Evolutionary conservation across 2,329 filamentous ascomycete genomes (phyloP).

Genomic region (Exophiala phaeomuriformis): DNA sequence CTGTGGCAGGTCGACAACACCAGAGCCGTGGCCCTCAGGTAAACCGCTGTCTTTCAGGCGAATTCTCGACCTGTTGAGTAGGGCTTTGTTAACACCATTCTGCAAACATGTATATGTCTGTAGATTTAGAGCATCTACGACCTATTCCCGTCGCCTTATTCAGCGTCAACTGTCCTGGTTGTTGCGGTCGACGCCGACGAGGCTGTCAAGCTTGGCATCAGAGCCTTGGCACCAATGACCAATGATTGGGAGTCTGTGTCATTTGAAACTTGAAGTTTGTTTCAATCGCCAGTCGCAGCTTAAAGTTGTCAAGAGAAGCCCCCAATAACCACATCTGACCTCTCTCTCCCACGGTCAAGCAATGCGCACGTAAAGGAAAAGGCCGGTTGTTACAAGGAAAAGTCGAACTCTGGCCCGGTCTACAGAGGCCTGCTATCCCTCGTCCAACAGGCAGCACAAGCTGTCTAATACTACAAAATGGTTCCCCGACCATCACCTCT

Average conservation of each 20-base stretch:
- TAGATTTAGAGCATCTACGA: no score
- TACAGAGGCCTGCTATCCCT: no score
- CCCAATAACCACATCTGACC: neutral
- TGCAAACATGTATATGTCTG: no score
- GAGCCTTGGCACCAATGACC: neutral
- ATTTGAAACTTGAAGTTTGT: neutral
- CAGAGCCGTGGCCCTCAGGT: no score
- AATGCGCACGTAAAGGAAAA: neutral
- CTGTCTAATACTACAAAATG: slow-evolving; percentile 3
- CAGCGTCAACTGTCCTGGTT: neutral
- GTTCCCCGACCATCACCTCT: slow-evolving; percentile 9
- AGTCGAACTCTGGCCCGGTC: no score
- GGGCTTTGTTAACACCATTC: no score
- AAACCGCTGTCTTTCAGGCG: no score
- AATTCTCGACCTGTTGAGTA: no score
- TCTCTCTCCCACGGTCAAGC: neutral
- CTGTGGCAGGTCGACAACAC: no score
- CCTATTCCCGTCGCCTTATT: no score
- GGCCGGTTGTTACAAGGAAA: no score
- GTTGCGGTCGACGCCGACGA: neutral
- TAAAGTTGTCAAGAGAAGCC: neutral
- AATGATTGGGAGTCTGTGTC: neutral
- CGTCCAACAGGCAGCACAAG: no score
- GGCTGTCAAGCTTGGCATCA: slow-evolving; percentile 3
- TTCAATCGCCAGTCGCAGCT: neutral